Percentiles rank a stretch among this genome's conserved stretches.
Conservation (phyloP, 1,284 basidiomycete genomes). For the Coniophora puteana region DNA sequence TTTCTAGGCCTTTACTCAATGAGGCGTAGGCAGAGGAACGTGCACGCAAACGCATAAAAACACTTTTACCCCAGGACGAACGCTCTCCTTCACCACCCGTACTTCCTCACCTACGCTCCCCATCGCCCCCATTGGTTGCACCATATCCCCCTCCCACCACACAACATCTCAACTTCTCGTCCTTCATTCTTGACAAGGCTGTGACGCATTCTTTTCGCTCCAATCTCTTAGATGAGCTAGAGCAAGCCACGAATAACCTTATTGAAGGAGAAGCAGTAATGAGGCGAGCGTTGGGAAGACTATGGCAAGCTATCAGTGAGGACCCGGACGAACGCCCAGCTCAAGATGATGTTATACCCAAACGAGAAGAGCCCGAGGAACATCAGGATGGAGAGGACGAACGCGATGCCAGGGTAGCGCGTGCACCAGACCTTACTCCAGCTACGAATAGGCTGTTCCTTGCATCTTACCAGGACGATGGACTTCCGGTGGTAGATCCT, state of each 20-base stretch:
- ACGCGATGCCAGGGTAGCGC: slow-evolving; percentile 45
- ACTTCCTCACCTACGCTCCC: slow-evolving; percentile 55
- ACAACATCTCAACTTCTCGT: slow-evolving; percentile 71
- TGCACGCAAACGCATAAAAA: slow-evolving; percentile 71
- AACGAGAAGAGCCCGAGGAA: slow-evolving; percentile 62
- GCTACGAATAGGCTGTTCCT: slow-evolving; percentile 66
- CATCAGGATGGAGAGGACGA: slow-evolving; percentile 47
- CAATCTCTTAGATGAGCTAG: slow-evolving; percentile 68
- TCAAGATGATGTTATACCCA: slow-evolving; percentile 48
- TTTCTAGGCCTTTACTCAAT: slow-evolving; percentile 13
- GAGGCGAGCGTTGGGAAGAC: slow-evolving; percentile 64
- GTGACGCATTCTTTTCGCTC: slow-evolving; percentile 81
- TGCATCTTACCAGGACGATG: slow-evolving; percentile 40
- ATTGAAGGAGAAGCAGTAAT: slow-evolving; percentile 75
- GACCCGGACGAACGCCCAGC: slow-evolving; percentile 41
- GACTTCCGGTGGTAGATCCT: slow-evolving; percentile 44
- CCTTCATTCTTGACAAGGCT: slow-evolving; percentile 78
- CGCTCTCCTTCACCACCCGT: slow-evolving; percentile 56
- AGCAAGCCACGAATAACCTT: slow-evolving; percentile 71
- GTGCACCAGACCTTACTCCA: slow-evolving; percentile 63
- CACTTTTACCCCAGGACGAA: slow-evolving; percentile 53
- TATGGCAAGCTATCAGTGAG: slow-evolving; percentile 77
- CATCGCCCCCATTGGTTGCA: slow-evolving; percentile 56
- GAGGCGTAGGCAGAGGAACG: slow-evolving; percentile 67
- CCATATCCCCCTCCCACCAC: slow-evolving; percentile 65